Evolutionary conservation across 805 yeast species (phyloP).

Genomic region (Candida pini): DNA sequence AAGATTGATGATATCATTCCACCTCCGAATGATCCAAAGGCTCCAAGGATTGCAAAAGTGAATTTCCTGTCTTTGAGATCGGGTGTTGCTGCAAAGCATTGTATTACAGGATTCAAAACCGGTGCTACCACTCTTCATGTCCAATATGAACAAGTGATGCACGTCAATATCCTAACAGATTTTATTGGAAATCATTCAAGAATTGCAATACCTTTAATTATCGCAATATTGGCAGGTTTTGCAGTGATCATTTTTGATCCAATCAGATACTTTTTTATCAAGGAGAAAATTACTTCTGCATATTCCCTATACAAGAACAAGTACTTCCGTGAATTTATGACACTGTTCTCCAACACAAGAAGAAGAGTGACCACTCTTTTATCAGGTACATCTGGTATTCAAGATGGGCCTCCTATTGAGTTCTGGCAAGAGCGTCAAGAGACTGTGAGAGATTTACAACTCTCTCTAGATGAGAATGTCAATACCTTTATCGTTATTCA

Average conservation of each 20-base stretch:
- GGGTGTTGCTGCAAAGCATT: constrained; percentile 84
- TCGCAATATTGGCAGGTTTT: constrained; percentile 73
- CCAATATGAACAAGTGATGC: constrained; percentile 56
- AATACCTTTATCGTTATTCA: constrained; percentile 83
- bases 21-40: constrained; percentile 37
- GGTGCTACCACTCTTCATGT: constrained; percentile 67
- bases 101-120: constrained; percentile 73
- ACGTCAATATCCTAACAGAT: constrained; percentile 48
- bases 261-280: constrained; percentile 74
- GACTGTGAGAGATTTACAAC: constrained; percentile 58
- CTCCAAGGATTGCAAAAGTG: constrained; percentile 47
- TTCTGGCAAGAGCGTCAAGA: constrained; percentile 69
- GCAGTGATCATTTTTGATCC: constrained; percentile 93
- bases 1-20: constrained; percentile 69
- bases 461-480: constrained; percentile 85
- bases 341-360: constrained; percentile 23
- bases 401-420: constrained; percentile 19
- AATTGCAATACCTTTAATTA: constrained; percentile 70
- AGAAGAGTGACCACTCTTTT: constrained; percentile 21
- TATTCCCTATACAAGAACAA: constrained; percentile 45
- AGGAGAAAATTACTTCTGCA: constrained; percentile 61
- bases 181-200: constrained; percentile 72
- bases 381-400: constrained; percentile 6
- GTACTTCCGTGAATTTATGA: constrained; percentile 31
- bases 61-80: constrained; percentile 52